Percentiles rank a stretch among this genome's conserved stretches.
Evolutionary conservation across 306 rosid species (phyloP).

Genomic region (Aeschynomene evenia): DNA sequence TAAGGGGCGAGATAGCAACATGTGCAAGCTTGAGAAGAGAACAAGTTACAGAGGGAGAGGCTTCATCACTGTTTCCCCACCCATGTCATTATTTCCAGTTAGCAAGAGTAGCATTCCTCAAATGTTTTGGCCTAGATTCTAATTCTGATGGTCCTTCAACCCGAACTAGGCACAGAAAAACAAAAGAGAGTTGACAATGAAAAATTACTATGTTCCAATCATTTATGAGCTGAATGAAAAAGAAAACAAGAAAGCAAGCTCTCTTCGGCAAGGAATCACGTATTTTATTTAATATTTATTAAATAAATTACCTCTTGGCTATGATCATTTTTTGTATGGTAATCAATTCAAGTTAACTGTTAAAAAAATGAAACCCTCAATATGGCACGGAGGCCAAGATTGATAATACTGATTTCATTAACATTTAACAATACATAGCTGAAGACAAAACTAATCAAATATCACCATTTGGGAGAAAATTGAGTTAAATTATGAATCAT

Average conservation of each 20-base stretch:
- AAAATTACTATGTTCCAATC: not conserved
- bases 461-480: too few relatives aligned
- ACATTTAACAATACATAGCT: too few relatives aligned
- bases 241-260: not conserved
- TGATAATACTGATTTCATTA: too few relatives aligned
- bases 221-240: not conserved
- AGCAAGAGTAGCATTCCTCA: constrained; percentile 75
- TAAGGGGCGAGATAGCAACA: constrained; percentile 45
- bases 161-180: constrained; percentile 44
- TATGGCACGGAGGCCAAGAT: too few relatives aligned
- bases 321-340: too few relatives aligned
- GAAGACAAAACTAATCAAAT: too few relatives aligned
- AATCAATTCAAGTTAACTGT: too few relatives aligned
- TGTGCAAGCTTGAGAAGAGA: constrained; percentile 48
- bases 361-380: too few relatives aligned
- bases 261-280: too few relatives aligned
- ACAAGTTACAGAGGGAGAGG: constrained; percentile 45
- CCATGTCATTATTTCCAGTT: constrained; percentile 68
- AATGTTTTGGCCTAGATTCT: constrained; percentile 75
- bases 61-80: constrained; percentile 39
- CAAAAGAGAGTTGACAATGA: constrained; percentile 41
- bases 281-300: too few relatives aligned
- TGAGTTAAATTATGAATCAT: too few relatives aligned
- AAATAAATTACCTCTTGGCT: too few relatives aligned
- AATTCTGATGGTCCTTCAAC: constrained; percentile 42